Base-by-base conservation (phyloP, 2,329 filamentous ascomycete species). In the Fusarium sambucinum region DNA sequence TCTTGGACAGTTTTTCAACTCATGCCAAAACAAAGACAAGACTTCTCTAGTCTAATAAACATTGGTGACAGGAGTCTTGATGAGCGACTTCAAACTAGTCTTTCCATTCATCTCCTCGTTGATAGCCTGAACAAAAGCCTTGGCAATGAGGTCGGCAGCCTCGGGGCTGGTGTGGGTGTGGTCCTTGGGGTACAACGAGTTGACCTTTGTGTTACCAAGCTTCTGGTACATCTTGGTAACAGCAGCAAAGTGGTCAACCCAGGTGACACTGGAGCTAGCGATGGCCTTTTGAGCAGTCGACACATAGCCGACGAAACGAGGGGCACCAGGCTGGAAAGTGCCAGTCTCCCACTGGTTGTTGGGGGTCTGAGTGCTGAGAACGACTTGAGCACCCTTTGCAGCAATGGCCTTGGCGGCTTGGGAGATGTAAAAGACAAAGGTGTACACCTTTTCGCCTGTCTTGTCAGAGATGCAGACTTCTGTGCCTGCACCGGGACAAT, bases 321-420 rank as follows among this genome's bases (percentile, higher is more conserved):
- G 79, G 0, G 84, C 78, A 0, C 70, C 70, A 68, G 85, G 86
- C 11, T 71, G 62, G 67, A 83, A 90, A 0, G 70, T 78, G 2
- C 88, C 88, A 1, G 78, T 80, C 70, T 89, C 87, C 84, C 87
- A 90, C 4, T 85, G 82, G 73, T 90, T 90, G 77, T 82, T 78
- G 25, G 81, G 81, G 1, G 88, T 90, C 50, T 85, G 83, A 5
- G 83, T 82, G 48, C 83, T 84, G 44, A 90, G 80, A 60, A 91
- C 82, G 38, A 90, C 88, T 29, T 83, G 85, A 3, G 87, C 88
- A 0, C 89, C 89, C 73, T 87, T 88, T 23, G 78, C 80, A 9
- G 82, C 80, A 70, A 89, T 84, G 38, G 81, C 75, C 40, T 80
- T 81, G 21, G 87, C 82, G 0, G 88, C 89, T 61, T 87, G 84